Base-by-base conservation (phyloP, 2,329 filamentous ascomycete species). In the Monilinia laxa region DNA sequence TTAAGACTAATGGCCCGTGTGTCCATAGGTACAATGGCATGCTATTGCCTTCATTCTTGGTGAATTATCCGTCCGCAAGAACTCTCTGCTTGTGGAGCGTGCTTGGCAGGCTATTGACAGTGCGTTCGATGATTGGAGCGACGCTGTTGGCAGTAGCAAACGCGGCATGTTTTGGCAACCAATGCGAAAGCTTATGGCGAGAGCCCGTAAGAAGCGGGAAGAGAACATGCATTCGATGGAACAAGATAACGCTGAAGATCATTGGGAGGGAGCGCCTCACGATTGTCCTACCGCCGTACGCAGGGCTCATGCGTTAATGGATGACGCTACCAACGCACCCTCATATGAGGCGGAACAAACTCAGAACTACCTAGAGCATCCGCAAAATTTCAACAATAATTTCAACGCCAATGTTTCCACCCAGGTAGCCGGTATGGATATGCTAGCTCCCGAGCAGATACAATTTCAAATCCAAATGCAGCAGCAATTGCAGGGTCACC, bases 161-260 rank as follows among this genome's bases (percentile, higher is more conserved):
- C 82, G 81, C 62, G 83, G 84, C 3, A 84, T 85, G 78, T 76
- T 90, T 0, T 90, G 88, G 87, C 83, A 84, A 54, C 87, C 87
- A 0, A 77, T 90, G 57, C 79, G 82, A 35, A 87, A 84, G 69
- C 77, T 90, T 2, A 84, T 89, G 77, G 80, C 80, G 18, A 86
- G 85, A 73, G 87, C 87, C 16, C 78, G 79, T 55, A 80, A 80
- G 16, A 83, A 82, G 54, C 79, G 86, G 59, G 79, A 81, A 53
- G 81, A 81, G 65, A 85, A 86, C 65, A 73, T 82, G 23, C 75
- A 76, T 31, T 76, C 20, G 53, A 51, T 18, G 57, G 64, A 64
- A 42, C 49, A 62, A 62, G 64, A 14, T 20, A 20, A 67, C 57
- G 16, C 45, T 25, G 23, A 67, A 49, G 66, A 42, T 16, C 40